These are phyloP conservation scores for Pholiota molesta DNA, from an alignment of 768 basidiomycete genomes.

Conservation along the genomic window DNA sequence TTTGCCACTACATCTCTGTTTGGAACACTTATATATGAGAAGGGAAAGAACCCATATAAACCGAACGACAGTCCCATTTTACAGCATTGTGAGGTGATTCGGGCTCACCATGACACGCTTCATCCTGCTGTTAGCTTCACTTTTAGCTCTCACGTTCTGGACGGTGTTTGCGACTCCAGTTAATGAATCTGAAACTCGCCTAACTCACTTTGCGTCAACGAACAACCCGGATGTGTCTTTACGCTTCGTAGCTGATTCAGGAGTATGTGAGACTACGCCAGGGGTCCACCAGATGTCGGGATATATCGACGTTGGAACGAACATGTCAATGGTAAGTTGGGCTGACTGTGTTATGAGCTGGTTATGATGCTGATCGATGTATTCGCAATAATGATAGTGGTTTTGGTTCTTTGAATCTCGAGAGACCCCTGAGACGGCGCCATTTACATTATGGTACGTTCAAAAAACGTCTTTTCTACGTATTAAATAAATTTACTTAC, in stretches of 20 bases:
- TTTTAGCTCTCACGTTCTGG: not conserved
- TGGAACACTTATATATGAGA: not conserved
- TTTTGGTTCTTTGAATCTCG: constrained; percentile 78
- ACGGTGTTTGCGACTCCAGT: constrained; percentile 15
- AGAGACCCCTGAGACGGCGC: constrained; percentile 58
- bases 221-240: constrained; percentile 33
- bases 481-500: not conserved
- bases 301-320: constrained; percentile 57
- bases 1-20: not conserved
- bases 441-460: constrained; percentile 64
- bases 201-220: constrained; percentile 12
- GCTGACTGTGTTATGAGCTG: not conserved
- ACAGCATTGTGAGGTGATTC: too few species aligned
- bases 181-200: constrained; percentile 1
- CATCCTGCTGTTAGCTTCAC: not conserved
- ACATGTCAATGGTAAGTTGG: constrained; percentile 58
- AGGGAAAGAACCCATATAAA: not conserved
- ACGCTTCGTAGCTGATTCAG: constrained; percentile 59
- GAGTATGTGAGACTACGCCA: constrained; percentile 67
- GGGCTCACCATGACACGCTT: not conserved
- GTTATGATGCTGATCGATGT: not conserved
- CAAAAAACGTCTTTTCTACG: not conserved
- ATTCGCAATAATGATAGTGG: constrained; percentile 57
- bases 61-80: too few species aligned
- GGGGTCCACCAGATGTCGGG: constrained; percentile 63